These are phyloP conservation scores for Niveomyces coronatus DNA, from an alignment of 2,329 filamentous ascomycete genomes.

Conservation along the genomic window DNA sequence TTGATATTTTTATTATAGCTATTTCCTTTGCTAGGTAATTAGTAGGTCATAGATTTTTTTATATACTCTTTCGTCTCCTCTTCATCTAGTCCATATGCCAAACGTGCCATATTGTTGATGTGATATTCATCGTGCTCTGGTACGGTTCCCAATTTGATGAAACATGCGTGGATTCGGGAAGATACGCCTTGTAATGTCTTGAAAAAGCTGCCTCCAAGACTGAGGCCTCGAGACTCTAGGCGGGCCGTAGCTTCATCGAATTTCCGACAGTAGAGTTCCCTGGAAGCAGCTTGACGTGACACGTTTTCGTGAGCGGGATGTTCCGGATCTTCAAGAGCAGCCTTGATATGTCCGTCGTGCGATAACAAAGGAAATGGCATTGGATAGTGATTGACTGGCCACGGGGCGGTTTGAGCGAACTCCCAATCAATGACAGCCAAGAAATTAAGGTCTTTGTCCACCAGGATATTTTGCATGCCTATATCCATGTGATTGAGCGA, in stretches of 20 bases:
- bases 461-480: conserved; percentile 22
- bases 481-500: conserved; percentile 24
- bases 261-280: conserved; percentile 11
- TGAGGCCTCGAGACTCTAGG: conserved; percentile 3
- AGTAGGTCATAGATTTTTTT: too few species aligned
- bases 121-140: conserved; percentile 5
- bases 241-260: conserved; percentile 12
- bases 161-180: conserved; percentile 14
- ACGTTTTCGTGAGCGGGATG: conserved; percentile 13
- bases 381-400: conserved; percentile 20
- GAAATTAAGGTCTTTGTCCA: conserved; percentile 21
- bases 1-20: too few species aligned
- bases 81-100: conserved; percentile 8
- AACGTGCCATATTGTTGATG: conserved; percentile 7
- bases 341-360: conserved; percentile 10
- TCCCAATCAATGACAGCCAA: conserved; percentile 24
- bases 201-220: conserved; percentile 3
- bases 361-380: conserved; percentile 20
- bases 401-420: conserved; percentile 21
- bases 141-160: conserved; percentile 3
- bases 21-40: too few species aligned
- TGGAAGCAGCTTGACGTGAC: conserved; percentile 10
- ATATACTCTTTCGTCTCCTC: not conserved
- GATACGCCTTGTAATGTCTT: conserved; percentile 13
- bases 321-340: conserved; percentile 12